Evolutionary conservation across 441 rosid genomes (phyloP), one percentile per base, ranked within the genome.

Genomic region (Gossypium davidsonii): DNA sequence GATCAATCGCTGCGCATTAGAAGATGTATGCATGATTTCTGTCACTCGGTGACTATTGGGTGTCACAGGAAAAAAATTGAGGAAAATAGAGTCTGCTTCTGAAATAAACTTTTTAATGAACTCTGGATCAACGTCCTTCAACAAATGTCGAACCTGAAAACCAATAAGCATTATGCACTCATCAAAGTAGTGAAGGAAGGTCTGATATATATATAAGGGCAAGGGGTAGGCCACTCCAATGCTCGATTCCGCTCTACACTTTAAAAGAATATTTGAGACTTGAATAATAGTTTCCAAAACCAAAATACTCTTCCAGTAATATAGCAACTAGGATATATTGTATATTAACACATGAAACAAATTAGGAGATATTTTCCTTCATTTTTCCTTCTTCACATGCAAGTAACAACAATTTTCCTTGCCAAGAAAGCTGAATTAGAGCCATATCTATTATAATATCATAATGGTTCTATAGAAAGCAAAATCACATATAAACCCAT

Each of bases 21-120:
- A 84, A 81, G 79, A 90, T 68, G 85, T 69, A 77, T 87, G 81
- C 21, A 76, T 75, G 49, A 91, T 49, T 86, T 96, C 98, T 2
- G 92, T 85, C 81, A 96, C 93, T 31, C 98, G 98, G 59, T 89
- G 91, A 83, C 85, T 79, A 67, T 96, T 96, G 55, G 98, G 98
- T 20, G 94, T 87, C 51, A 96, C 92, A 0, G 97, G 91, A 79
- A 93, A 90, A 74, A 81, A 83, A 73, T 76, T 80, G 56, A 90
- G 78, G 76, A 76, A 82, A 79, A 88, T 62, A 18, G 88, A 81
- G 57, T 83, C 85, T 44, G 56, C 67, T 73, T 76, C 79, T 0
- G 81, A 80, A 18, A 85, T 78, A 64, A 74, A 89, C 76, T 82
- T 87, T 80, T 71, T 70, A 37, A 90, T 82, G 70, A 96, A 84